These are phyloP conservation scores for Breynia disticha DNA, from an alignment of 441 rosid genomes.

Conservation along the genomic window DNA sequence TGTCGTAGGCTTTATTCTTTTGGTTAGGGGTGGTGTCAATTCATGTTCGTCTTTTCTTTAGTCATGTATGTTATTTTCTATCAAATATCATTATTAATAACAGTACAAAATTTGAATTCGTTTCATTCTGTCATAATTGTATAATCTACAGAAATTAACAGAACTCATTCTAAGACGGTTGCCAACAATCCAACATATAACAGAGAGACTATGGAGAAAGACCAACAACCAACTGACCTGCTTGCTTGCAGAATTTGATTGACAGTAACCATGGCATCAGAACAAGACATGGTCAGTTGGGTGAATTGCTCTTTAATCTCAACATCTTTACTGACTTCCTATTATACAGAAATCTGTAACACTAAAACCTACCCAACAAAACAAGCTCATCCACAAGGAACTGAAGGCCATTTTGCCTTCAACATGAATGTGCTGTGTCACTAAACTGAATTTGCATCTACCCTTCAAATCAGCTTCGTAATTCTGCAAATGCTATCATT, in stretches of 20 bases:
- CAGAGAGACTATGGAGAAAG: constrained; percentile 10
- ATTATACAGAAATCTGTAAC: constrained; percentile 20
- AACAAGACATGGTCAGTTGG: constrained; percentile 11
- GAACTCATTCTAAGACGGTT: too few species aligned
- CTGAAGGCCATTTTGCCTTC: constrained; percentile 5
- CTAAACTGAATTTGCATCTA: constrained; percentile 9
- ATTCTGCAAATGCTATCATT: background rate
- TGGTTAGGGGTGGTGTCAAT: too few species aligned
- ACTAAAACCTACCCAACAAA: constrained; percentile 22
- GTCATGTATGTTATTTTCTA: too few species aligned
- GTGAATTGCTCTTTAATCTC: constrained; percentile 17
- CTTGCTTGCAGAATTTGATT: background rate
- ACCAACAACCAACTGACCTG: constrained; percentile 22
- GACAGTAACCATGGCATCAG: background rate
- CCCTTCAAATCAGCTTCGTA: constrained; percentile 1
- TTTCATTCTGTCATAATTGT: too few species aligned
- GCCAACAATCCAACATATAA: too few species aligned
- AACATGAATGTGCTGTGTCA: background rate
- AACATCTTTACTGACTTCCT: background rate
- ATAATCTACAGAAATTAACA: too few species aligned
- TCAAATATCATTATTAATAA: too few species aligned
- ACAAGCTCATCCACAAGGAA: constrained; percentile 12
- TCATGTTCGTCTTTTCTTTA: too few species aligned
- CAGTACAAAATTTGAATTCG: too few species aligned
- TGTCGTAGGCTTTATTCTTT: too few species aligned